phyloP scores from a whole-genome alignment of 768 basidiomycete species.

The Trametes cinnabarina region DNA sequence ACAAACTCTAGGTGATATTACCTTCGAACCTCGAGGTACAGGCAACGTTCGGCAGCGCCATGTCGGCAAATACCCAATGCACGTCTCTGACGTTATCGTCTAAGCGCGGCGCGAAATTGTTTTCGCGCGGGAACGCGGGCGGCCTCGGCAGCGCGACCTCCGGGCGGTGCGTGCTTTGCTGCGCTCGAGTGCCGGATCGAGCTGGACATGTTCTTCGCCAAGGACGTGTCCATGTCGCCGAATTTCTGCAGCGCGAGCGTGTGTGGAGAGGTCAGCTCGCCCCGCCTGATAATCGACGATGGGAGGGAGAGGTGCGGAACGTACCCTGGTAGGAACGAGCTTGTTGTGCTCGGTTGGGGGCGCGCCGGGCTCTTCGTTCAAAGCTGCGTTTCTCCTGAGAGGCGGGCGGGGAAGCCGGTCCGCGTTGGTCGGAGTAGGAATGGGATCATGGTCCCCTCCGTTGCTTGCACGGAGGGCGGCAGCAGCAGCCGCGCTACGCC shows the following conservation, averaged over 20 bases:
- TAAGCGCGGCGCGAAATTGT: conserved; percentile 50
- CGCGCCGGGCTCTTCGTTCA: conserved; percentile 16
- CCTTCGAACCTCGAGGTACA: too few species aligned
- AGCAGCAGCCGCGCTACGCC: conserved; percentile 60
- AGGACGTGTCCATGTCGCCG: conserved; percentile 57
- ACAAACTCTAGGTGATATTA: too few species aligned
- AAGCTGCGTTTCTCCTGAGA: conserved; percentile 18
- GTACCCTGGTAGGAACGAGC: conserved; percentile 25
- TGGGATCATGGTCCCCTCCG: background rate
- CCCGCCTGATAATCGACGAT: too few species aligned
- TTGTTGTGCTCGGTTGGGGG: conserved; percentile 12
- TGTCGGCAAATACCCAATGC: too few species aligned
- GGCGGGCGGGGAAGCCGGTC: conserved; percentile 28
- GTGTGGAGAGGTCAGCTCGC: background rate
- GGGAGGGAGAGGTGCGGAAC: background rate
- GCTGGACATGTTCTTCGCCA: conserved; percentile 44
- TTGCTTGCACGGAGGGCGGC: conserved; percentile 36
- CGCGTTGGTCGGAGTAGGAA: background rate
- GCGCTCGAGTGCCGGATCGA: conserved; percentile 45
- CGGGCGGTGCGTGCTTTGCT: conserved; percentile 38
- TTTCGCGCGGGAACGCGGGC: conserved; percentile 46
- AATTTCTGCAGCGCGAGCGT: conserved; percentile 43
- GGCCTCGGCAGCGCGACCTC: conserved; percentile 35
- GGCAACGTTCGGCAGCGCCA: too few species aligned
- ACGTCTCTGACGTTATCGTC: too few species aligned